Conservation (phyloP, 2,329 filamentous ascomycete genomes). For the Corinectria fuckeliana region DNA sequence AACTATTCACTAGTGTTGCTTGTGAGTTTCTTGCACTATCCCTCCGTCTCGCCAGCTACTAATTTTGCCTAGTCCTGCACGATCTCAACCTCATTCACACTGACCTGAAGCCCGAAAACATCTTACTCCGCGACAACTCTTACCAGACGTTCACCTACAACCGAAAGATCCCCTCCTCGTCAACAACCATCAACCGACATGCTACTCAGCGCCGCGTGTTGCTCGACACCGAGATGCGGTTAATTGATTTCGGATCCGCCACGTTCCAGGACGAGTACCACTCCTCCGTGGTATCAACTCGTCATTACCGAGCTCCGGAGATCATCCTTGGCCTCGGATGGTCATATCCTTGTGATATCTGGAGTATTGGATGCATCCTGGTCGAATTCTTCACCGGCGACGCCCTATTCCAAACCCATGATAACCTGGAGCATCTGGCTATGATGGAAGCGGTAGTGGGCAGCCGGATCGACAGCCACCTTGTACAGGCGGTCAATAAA, state of each 20-base stretch:
- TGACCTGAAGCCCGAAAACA: constrained; percentile 74
- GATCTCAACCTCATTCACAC: constrained; percentile 98
- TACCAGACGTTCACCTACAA: constrained; percentile 77
- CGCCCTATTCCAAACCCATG: constrained; percentile 74
- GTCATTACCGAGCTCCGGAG: constrained; percentile 73
- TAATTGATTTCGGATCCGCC: constrained; percentile 76
- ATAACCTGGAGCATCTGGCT: constrained; percentile 75
- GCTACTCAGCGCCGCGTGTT: constrained; percentile 70
- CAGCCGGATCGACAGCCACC: constrained; percentile 61
- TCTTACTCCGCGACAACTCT: constrained; percentile 67
- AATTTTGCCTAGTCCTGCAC: constrained; percentile 73
- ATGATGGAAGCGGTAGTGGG: constrained; percentile 77
- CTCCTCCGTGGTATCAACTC: constrained; percentile 73
- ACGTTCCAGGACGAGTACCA: constrained; percentile 78
- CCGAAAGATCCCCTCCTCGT: constrained; percentile 72
- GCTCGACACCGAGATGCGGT: constrained; percentile 71
- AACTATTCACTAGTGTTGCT: constrained; percentile 96
- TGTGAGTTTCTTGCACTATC: constrained; percentile 65
- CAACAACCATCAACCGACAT: constrained; percentile 63
- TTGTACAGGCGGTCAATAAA: constrained; percentile 58
- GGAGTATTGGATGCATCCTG: constrained; percentile 76
- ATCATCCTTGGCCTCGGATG: constrained; percentile 75
- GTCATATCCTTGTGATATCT: constrained; percentile 76
- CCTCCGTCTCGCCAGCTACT: constrained; percentile 3
- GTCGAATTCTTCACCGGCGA: constrained; percentile 77